phyloP scores from a whole-genome alignment of 2,329 filamentous ascomycete genomes.

The Botrytis aclada region DNA sequence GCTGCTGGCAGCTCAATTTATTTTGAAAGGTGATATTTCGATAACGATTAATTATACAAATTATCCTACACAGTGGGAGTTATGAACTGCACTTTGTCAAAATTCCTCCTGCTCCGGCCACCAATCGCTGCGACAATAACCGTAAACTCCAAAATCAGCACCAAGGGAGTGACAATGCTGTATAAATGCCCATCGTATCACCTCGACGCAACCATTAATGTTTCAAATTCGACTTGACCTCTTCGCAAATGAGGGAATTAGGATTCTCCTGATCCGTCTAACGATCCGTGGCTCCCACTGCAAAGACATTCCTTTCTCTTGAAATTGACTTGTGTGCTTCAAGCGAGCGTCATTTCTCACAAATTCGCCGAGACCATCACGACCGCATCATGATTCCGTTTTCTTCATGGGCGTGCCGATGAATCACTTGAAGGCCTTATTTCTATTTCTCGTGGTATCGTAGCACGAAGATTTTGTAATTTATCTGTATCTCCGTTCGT shows the following conservation, averaged over 20 bases:
- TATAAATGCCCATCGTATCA: neutral
- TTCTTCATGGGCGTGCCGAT: neutral
- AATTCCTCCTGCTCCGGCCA: neutral
- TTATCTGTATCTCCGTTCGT: too few relatives aligned
- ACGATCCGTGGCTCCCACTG: neutral
- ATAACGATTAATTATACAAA: neutral
- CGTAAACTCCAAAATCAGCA: neutral
- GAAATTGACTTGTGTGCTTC: neutral
- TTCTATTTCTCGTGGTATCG: neutral
- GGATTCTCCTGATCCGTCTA: too few relatives aligned
- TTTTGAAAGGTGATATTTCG: neutral
- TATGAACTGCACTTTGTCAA: neutral
- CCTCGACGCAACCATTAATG: neutral
- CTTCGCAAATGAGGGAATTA: neutral
- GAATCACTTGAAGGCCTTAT: neutral
- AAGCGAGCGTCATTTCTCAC: neutral
- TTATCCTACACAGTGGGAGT: neutral
- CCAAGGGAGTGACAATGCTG: constrained; percentile 4
- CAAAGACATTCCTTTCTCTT: neutral
- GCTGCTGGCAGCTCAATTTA: neutral
- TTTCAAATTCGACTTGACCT: neutral
- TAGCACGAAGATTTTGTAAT: neutral
- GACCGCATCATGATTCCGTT: neutral
- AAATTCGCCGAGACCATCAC: neutral
- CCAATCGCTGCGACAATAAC: neutral